Evolutionary conservation across 306 rosid species (phyloP).

Genomic region (Nissolia schottii): DNA sequence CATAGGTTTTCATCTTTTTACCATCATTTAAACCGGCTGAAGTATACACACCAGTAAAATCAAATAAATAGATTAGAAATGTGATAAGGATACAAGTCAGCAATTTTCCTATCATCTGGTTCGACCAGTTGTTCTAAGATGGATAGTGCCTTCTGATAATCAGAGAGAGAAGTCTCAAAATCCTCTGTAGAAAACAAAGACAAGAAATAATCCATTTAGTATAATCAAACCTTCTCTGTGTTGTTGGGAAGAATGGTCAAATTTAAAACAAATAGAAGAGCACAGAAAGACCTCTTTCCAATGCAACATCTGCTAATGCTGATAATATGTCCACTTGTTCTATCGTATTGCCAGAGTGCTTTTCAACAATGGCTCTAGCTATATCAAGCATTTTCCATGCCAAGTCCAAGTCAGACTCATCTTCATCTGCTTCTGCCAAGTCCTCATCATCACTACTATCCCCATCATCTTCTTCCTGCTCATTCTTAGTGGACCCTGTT

Average conservation of each 20-base stretch:
- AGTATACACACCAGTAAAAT: conserved; percentile 5
- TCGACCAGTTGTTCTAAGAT: conserved; percentile 79
- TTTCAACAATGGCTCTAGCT: conserved; percentile 94
- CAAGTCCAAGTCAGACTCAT: conserved; percentile 87
- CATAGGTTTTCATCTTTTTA: not conserved
- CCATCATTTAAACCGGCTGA: not conserved
- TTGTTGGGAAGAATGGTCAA: not conserved
- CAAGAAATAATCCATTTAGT: conserved; percentile 19
- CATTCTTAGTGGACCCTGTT: conserved; percentile 56
- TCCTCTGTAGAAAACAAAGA: conserved; percentile 66
- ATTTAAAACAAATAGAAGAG: not conserved
- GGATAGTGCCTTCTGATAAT: conserved; percentile 81
- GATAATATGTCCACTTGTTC: conserved; percentile 91
- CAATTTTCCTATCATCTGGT: conserved; percentile 76
- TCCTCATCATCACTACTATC: conserved; percentile 69
- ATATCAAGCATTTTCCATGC: conserved; percentile 99
- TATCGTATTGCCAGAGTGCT: conserved; percentile 65
- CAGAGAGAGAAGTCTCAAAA: conserved; percentile 80
- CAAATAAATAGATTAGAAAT: conserved; percentile 11
- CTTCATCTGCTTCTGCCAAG: conserved; percentile 84
- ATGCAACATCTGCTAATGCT: conserved; percentile 85
- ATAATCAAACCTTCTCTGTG: not conserved
- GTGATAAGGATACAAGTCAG: conserved; percentile 84
- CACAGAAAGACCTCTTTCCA: conserved; percentile 73
- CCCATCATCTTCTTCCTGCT: conserved; percentile 50